Conservation (phyloP, 371 early-diverging fungal species). For the Mucor piriformis region DNA sequence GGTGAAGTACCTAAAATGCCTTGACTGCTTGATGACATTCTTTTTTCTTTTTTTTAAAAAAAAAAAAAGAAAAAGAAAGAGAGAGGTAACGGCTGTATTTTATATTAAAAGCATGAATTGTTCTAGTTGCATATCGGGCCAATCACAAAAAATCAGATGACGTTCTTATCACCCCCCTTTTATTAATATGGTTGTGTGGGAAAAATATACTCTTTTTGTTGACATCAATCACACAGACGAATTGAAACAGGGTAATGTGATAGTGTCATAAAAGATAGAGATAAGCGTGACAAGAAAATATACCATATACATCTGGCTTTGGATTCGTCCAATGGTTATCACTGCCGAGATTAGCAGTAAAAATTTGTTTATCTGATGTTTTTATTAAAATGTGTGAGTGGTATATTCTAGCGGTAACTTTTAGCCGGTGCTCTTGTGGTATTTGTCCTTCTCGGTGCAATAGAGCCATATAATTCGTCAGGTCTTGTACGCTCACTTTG, state of each 20-base stretch:
- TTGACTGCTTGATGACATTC: background rate
- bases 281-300: background rate
- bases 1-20: constrained; percentile 18
- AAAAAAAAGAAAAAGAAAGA: constrained; percentile 4
- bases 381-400: background rate
- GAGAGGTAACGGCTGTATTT: background rate
- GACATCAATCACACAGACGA: too few species aligned
- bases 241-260: too few species aligned
- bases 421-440: background rate
- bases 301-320: background rate
- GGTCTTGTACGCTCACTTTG: constrained; percentile 10
- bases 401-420: background rate
- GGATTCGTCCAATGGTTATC: background rate
- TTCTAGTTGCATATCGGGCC: background rate
- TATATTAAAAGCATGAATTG: background rate
- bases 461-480: background rate
- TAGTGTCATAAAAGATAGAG: too few species aligned
- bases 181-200: too few species aligned
- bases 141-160: background rate
- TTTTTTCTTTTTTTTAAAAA: background rate
- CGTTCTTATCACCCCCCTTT: too few species aligned
- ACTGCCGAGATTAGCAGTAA: too few species aligned
- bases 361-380: too few species aligned
- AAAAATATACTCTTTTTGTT: too few species aligned
- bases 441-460: background rate